These are phyloP conservation scores for Parathielavia appendiculata DNA, from an alignment of 495 filamentous ascomycete genomes.

Conservation along the genomic window DNA sequence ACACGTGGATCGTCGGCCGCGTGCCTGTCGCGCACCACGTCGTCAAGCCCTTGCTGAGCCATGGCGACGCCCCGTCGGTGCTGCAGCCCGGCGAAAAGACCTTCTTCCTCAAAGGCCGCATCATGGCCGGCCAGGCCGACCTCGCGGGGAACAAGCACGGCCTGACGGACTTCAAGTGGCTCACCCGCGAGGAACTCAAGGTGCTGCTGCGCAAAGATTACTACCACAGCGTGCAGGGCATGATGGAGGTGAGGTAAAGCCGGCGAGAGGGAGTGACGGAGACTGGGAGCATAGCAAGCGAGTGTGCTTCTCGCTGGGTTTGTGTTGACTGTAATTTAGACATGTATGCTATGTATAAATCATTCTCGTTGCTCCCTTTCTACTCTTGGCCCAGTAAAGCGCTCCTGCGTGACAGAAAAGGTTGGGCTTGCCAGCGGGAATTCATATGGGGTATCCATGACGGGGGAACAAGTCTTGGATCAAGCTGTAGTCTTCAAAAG, in stretches of 20 bases:
- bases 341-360: conserved; percentile 21
- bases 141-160: conserved; percentile 65
- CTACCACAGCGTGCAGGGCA: conserved; percentile 68
- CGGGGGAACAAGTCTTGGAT: conserved; percentile 57
- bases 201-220: conserved; percentile 57
- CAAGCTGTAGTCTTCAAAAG: too few species aligned
- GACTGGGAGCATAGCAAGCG: conserved; percentile 3
- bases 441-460: conserved; percentile 77
- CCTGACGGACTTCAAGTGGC: conserved; percentile 82
- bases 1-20: conserved; percentile 94
- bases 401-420: neutral
- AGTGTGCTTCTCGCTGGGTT: neutral
- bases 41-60: conserved; percentile 38
- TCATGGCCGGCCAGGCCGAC: conserved; percentile 94
- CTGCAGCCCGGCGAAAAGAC: conserved; percentile 62
- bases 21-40: conserved; percentile 79
- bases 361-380: neutral
- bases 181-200: conserved; percentile 80
- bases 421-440: neutral
- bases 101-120: conserved; percentile 93
- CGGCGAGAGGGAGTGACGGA: neutral
- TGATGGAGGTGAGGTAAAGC: conserved; percentile 58
- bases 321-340: conserved; percentile 17
- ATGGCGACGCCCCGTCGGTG: conserved; percentile 30
- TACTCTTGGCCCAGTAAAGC: neutral